A percentile compares a stretch with the other conserved stretches of the same genome.
Evolutionary conservation across 2,329 filamentous ascomycete genomes (phyloP).

Genomic region (Phaeoacremonium minimum): DNA sequence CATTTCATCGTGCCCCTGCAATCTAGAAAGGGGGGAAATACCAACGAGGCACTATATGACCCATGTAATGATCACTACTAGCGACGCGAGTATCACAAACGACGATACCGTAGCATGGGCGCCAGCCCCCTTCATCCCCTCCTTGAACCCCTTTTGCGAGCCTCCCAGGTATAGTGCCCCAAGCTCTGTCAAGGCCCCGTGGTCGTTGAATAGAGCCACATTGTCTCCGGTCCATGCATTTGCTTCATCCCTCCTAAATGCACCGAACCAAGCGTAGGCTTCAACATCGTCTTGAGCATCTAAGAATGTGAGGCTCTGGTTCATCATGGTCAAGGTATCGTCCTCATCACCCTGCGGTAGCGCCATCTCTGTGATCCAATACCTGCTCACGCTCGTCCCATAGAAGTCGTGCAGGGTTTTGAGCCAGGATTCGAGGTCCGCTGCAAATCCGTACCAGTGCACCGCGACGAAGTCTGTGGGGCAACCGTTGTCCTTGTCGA

Average conservation of each 20-base stretch:
- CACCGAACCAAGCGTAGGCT: constrained; percentile 36
- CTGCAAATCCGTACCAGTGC: constrained; percentile 34
- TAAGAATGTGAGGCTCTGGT: constrained; percentile 27
- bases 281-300: constrained; percentile 26
- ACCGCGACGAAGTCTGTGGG: constrained; percentile 34
- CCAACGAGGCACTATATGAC: no score
- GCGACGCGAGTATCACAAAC: no score
- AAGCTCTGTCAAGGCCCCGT: constrained; percentile 31
- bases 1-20: no score
- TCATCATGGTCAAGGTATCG: constrained; percentile 32
- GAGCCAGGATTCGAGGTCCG: constrained; percentile 29
- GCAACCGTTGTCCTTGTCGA: constrained; percentile 27
- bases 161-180: constrained; percentile 33
- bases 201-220: constrained; percentile 28
- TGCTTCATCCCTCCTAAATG: constrained; percentile 28
- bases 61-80: no score
- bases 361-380: constrained; percentile 36
- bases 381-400: constrained; percentile 12
- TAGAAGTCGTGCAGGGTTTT: constrained; percentile 29
- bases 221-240: constrained; percentile 33
- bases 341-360: constrained; percentile 27
- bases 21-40: no score
- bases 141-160: constrained; percentile 28
- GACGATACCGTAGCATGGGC: no score
- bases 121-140: constrained; percentile 19